Evolutionary conservation across 306 rosid genomes (phyloP).

Genomic region (Abrus precatorius): DNA sequence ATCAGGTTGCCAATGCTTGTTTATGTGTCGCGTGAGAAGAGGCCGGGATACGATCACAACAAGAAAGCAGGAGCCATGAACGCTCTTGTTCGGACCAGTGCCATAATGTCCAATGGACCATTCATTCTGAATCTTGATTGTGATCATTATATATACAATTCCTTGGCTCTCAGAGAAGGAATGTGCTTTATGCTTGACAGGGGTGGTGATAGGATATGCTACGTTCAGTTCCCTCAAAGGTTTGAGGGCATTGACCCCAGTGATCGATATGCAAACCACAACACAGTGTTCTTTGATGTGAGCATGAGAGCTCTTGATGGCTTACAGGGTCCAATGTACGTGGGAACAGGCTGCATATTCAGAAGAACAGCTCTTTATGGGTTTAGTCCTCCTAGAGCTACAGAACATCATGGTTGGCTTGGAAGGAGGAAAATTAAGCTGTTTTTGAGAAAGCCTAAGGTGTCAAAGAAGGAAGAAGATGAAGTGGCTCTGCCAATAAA

Average conservation of each 20-base stretch:
- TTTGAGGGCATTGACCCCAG: slow-evolving; percentile 89
- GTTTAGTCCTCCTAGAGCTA: slow-evolving; percentile 86
- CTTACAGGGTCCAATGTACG: slow-evolving; percentile 89
- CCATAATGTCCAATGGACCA: slow-evolving; percentile 93
- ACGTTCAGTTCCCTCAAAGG: slow-evolving; percentile 89
- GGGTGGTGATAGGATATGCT: slow-evolving; percentile 87
- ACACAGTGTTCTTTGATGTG: slow-evolving; percentile 89
- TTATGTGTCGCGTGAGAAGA: slow-evolving; percentile 87
- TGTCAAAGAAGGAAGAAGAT: slow-evolving; percentile 68
- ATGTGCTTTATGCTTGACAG: slow-evolving; percentile 95
- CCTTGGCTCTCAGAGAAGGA: slow-evolving; percentile 85
- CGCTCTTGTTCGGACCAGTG: slow-evolving; percentile 85
- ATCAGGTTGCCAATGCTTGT: slow-evolving; percentile 84
- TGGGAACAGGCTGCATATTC: slow-evolving; percentile 90
- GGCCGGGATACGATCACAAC: slow-evolving; percentile 85
- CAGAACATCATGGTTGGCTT: slow-evolving; percentile 85
- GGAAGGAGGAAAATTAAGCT: slow-evolving; percentile 73
- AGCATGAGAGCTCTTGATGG: slow-evolving; percentile 94
- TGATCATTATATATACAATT: slow-evolving; percentile 86
- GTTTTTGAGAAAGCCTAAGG: slow-evolving; percentile 64
- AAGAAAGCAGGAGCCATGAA: slow-evolving; percentile 97
- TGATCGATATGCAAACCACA: slow-evolving; percentile 87
- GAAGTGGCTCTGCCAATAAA: slow-evolving; percentile 64
- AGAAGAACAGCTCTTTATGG: slow-evolving; percentile 89
- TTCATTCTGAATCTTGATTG: slow-evolving; percentile 88